A percentile compares a stretch with the other conserved stretches of the same genome.
These are phyloP conservation scores for Rhynchospora pubera DNA, from an alignment of 176 grass and related monocot species.

Conservation along the genomic window DNA sequence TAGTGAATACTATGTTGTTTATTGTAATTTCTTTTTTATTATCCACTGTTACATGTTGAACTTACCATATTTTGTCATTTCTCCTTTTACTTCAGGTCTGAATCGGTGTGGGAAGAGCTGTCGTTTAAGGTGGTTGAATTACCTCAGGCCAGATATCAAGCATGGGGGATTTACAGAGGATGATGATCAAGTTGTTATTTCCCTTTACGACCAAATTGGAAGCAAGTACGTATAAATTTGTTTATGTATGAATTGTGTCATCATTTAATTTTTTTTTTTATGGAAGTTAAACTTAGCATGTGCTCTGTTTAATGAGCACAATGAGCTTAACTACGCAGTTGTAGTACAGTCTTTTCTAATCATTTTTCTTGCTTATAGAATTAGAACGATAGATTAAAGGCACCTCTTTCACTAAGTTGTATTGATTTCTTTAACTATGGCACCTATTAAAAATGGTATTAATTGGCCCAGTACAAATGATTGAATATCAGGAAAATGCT, in stretches of 20 bases:
- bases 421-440: background rate
- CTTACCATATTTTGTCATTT: background rate
- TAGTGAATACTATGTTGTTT: background rate
- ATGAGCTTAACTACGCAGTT: background rate
- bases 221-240: constrained; percentile 34
- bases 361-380: too few species aligned
- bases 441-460: background rate
- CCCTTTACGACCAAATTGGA: constrained; percentile 60
- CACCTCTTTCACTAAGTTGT: background rate
- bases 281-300: background rate
- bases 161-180: constrained; percentile 81
- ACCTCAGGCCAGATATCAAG: constrained; percentile 74
- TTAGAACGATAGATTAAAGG: background rate
- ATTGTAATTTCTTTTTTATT: background rate
- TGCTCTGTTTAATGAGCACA: background rate
- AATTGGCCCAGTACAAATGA: background rate
- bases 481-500: constrained; percentile 4
- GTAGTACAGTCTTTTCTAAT: too few species aligned
- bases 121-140: constrained; percentile 83
- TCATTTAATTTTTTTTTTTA: background rate
- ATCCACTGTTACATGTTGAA: background rate
- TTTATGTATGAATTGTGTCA: background rate
- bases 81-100: constrained; percentile 34
- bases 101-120: constrained; percentile 90
- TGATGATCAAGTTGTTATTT: constrained; percentile 58